These are phyloP conservation scores for Esteya vermicola DNA, from an alignment of 2,329 filamentous ascomycete species.

Conservation along the genomic window DNA sequence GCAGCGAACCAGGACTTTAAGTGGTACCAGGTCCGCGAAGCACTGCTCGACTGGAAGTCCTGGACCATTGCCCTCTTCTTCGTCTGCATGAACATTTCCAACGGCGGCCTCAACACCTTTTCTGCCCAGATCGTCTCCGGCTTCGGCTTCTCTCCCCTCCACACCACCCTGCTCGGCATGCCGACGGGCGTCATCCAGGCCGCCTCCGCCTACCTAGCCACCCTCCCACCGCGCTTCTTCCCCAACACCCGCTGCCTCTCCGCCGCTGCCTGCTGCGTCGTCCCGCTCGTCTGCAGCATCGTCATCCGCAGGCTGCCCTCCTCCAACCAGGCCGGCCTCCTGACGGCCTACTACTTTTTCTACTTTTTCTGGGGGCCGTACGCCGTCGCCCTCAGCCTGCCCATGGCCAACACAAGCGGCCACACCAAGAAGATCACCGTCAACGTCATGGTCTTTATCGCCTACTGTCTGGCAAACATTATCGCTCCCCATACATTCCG, in stretches of 20 bases:
- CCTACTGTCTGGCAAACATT: too few relatives aligned
- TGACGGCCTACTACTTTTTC: conserved; percentile 25
- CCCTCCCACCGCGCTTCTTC: conserved; percentile 21
- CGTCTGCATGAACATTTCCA: conserved; percentile 31
- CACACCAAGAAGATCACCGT: conserved; percentile 34
- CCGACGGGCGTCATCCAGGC: conserved; percentile 12
- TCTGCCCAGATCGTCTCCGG: too few relatives aligned
- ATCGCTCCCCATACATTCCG: too few relatives aligned
- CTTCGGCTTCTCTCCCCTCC: too few relatives aligned
- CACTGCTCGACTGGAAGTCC: conserved; percentile 19
- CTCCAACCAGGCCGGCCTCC: conserved; percentile 26
- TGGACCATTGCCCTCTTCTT: conserved; percentile 20
- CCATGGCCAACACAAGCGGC: conserved; percentile 35
- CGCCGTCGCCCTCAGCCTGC: too few relatives aligned
- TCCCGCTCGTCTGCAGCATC: conserved; percentile 28
- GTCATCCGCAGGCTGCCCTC: conserved; percentile 28
- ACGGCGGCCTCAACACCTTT: conserved; percentile 29
- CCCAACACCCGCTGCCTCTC: conserved; percentile 24
- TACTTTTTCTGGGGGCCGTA: conserved; percentile 27
- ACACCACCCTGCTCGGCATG: too few relatives aligned
- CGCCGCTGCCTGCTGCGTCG: conserved; percentile 23
- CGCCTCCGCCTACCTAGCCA: conserved; percentile 28
- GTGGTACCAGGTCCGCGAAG: conserved; percentile 25
- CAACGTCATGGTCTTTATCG: conserved; percentile 34
- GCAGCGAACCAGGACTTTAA: too few relatives aligned